Percentiles rank a stretch among this genome's conserved stretches.
Evolutionary conservation across 148 eudicot species (phyloP).

Genomic region (Selenicereus undatus): DNA sequence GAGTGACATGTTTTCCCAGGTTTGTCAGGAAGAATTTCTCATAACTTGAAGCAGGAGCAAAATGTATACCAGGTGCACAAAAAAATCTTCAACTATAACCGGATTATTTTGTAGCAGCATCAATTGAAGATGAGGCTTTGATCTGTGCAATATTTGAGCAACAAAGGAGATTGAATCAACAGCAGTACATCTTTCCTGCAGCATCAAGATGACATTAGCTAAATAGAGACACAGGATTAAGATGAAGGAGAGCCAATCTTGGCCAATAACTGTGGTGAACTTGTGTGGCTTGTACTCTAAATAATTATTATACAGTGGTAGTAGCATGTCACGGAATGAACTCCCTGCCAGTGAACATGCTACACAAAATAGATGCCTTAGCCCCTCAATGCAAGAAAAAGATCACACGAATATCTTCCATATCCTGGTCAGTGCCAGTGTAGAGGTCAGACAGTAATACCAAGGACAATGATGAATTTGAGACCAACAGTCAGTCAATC

Average conservation of each 20-base stretch:
- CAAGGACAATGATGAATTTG: background rate
- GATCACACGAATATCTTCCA: background rate
- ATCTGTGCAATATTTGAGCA: conserved; percentile 78
- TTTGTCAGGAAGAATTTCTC: background rate
- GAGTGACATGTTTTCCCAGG: background rate
- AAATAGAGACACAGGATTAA: background rate
- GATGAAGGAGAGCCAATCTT: background rate
- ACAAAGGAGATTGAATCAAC: conserved; percentile 82
- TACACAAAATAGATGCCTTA: background rate
- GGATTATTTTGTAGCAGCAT: conserved; percentile 75
- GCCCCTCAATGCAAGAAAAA: background rate
- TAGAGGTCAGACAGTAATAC: background rate
- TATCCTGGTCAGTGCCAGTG: background rate
- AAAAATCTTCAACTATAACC: conserved; percentile 81
- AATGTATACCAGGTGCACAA: conserved; percentile 61
- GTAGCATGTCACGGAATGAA: background rate
- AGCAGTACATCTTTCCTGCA: conserved; percentile 92
- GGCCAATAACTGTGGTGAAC: background rate
- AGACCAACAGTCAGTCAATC: background rate
- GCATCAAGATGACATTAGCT: conserved; percentile 25
- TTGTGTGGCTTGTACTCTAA: background rate
- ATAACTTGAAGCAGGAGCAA: conserved; percentile 3
- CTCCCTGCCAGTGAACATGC: background rate
- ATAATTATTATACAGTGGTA: background rate
- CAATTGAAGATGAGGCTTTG: conserved; percentile 86